phyloP scores from a whole-genome alignment of 2,329 filamentous ascomycete species.

The Xylaria sp. region DNA sequence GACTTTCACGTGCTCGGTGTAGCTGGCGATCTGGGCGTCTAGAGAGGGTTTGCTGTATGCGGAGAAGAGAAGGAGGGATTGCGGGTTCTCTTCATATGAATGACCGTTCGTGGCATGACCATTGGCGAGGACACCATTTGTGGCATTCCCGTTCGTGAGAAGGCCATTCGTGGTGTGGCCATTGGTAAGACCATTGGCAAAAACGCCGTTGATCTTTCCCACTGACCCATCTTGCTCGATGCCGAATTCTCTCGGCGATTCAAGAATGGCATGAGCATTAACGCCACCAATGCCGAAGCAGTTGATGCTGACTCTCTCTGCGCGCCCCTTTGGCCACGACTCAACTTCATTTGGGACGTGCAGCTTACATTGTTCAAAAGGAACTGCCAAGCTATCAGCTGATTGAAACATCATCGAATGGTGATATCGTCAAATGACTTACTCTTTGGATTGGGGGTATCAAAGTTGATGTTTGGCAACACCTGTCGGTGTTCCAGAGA shows the following conservation, averaged over 20 bases:
- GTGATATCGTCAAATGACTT: background rate
- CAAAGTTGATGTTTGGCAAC: constrained; percentile 27
- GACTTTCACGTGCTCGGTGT: background rate
- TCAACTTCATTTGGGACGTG: constrained; percentile 20
- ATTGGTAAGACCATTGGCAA: background rate
- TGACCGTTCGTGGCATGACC: background rate
- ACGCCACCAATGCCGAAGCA: constrained; percentile 34
- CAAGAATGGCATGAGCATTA: constrained; percentile 18
- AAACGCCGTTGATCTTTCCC: background rate
- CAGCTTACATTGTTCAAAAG: constrained; percentile 19
- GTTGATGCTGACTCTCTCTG: constrained; percentile 29
- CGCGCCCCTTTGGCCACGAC: constrained; percentile 19
- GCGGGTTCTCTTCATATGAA: background rate
- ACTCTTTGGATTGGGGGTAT: constrained; percentile 20
- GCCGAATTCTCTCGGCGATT: constrained; percentile 25
- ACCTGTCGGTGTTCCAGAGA: constrained; percentile 28
- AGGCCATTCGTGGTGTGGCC: background rate
- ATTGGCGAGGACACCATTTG: background rate
- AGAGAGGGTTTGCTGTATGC: background rate
- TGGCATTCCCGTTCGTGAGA: background rate
- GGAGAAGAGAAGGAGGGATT: background rate
- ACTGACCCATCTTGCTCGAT: constrained; percentile 14
- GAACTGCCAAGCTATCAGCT: constrained; percentile 1
- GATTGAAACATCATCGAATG: background rate
- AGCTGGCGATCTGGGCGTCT: background rate